phyloP scores from a whole-genome alignment of 805 yeast genomes.

The Yarrowia divulgata region DNA sequence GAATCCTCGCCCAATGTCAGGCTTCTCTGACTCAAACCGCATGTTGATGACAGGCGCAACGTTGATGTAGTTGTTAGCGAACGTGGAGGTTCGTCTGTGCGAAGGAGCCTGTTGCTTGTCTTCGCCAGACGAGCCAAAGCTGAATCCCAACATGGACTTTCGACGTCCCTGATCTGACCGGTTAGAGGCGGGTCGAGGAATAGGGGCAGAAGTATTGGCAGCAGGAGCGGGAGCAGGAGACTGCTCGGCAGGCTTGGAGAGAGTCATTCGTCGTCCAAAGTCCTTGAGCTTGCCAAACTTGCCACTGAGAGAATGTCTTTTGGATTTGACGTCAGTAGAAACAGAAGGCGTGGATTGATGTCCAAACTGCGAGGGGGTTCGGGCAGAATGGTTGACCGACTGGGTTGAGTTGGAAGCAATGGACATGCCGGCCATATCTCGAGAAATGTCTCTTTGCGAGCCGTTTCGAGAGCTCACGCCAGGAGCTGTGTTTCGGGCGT shows the following conservation, averaged over 20 bases:
- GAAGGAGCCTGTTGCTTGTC: neutral
- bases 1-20: slow-evolving; percentile 23
- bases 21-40: slow-evolving; percentile 33
- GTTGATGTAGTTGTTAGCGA: slow-evolving; percentile 7
- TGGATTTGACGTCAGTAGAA: slow-evolving; percentile 3
- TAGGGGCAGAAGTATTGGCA: neutral
- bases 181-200: slow-evolving; percentile 3
- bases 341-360: neutral
- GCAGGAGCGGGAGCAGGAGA: neutral
- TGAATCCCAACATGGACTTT: slow-evolving; percentile 21
- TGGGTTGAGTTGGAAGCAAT: slow-evolving; percentile 1
- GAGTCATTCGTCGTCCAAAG: slow-evolving; percentile 26
- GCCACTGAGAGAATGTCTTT: slow-evolving; percentile 26
- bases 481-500: slow-evolving; percentile 30
- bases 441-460: slow-evolving; percentile 21
- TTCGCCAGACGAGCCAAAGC: neutral
- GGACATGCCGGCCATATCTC: slow-evolving; percentile 20
- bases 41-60: slow-evolving; percentile 32
- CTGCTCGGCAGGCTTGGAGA: slow-evolving; percentile 2
- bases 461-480: slow-evolving; percentile 16
- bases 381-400: slow-evolving; percentile 1
- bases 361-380: neutral
- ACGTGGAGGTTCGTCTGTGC: slow-evolving; percentile 7
- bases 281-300: slow-evolving; percentile 36
- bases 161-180: slow-evolving; percentile 19